Base-by-base conservation (phyloP, 176 grass and related monocot genomes). In the Alloteropsis semialata region DNA sequence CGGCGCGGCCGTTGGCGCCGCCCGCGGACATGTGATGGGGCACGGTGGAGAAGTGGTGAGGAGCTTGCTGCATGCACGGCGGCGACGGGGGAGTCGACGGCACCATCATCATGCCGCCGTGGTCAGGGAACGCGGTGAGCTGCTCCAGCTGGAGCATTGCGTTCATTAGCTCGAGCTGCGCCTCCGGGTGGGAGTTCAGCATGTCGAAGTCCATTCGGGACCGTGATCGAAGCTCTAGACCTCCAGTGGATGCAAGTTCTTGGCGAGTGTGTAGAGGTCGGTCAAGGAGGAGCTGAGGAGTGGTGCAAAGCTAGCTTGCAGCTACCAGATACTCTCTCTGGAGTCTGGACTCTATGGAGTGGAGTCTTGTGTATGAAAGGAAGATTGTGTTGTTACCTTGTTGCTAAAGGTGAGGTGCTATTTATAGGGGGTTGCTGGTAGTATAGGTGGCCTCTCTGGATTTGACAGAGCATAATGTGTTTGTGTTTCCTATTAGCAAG, bases 81-180 rank as follows among this genome's bases (percentile, higher is more conserved):
- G 91, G 55, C 43, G 92, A 88, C 71, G 80, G 69, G 33, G 85
- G 48, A 55, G 54, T 62, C 4, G 80, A 83, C 9, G 81, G 65
- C 83, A 73, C 72, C 78, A 17, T 41, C 85, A 81, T 77, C 85
- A 76, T 77, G 64, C 19, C 54, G 64, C 34, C 48, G 48, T 81
- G 13, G 29, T 49, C 84, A 16, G 84, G 77, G 69, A 80, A 46
- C 6, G 43, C 78, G 0, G 78, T 49, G 55, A 97, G 88, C 68
- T 97, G 89, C 83, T 91, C 85, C 48, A 94, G 87, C 85, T 94
- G 88, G 60, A 97, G 67, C 90, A 92, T 92, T 69, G 89, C 91
- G 85, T 91, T 92, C 92, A 97, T 92, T 42, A 94, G 90, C 87
- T 97, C 95, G 15, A 89, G 76, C 45, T 97, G 95, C 8, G 83